Conservation (phyloP, 495 filamentous ascomycete genomes). For the Endocarpon pusillum region DNA sequence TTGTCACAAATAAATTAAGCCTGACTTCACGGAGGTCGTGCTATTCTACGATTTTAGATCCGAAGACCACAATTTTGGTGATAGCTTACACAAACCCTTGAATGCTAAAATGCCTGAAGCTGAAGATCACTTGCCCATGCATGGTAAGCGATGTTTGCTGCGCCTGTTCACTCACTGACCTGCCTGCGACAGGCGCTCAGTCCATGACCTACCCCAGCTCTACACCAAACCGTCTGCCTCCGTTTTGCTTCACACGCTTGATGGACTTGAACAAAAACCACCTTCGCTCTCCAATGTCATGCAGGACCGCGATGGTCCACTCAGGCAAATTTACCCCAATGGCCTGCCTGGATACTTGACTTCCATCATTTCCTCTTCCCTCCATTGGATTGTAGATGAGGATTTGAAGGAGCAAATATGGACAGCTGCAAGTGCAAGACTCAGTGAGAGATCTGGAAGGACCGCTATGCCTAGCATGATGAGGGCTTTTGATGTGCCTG, state of each 20-base stretch:
- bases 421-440: conserved; percentile 56
- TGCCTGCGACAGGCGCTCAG: too few relatives aligned
- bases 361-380: conserved; percentile 51
- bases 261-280: conserved; percentile 27
- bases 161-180: too few relatives aligned
- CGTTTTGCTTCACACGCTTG: conserved; percentile 26
- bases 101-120: too few relatives aligned
- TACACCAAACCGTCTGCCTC: conserved; percentile 31
- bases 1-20: too few relatives aligned
- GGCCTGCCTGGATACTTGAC: conserved; percentile 48
- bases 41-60: too few relatives aligned
- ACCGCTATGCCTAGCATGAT: conserved; percentile 62
- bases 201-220: conserved; percentile 36
- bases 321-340: conserved; percentile 20
- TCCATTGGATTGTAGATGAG: conserved; percentile 62
- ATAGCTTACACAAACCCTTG: too few relatives aligned
- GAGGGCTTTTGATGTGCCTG: conserved; percentile 54
- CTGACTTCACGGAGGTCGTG: too few relatives aligned
- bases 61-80: too few relatives aligned
- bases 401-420: conserved; percentile 57
- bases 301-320: conserved; percentile 1
- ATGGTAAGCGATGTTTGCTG: too few relatives aligned
- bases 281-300: conserved; percentile 16
- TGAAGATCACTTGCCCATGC: too few relatives aligned
- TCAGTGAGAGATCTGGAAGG: conserved; percentile 74